A percentile compares a stretch with the other conserved stretches of the same genome.
Conservation (phyloP, 768 basidiomycete genomes). For the Leccinellum rugosiceps region DNA sequence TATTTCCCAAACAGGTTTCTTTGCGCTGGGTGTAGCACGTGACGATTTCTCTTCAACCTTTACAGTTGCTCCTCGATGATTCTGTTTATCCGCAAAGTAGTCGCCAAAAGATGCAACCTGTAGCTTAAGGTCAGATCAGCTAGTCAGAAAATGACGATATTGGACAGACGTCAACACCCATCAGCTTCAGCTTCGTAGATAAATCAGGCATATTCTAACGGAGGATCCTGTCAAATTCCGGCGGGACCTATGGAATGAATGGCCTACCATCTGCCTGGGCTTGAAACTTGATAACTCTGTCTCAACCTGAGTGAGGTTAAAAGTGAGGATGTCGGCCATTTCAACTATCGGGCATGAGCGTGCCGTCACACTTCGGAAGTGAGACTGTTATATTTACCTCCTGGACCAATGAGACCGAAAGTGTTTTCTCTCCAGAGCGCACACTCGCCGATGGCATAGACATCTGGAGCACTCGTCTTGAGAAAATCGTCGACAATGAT, state of each 20-base stretch:
- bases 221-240: background rate
- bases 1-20: background rate
- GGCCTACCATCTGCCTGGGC: slow-evolving; percentile 42
- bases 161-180: slow-evolving; percentile 50
- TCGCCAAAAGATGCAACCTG: slow-evolving; percentile 70
- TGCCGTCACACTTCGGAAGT: background rate
- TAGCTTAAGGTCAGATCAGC: background rate
- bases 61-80: slow-evolving; percentile 4
- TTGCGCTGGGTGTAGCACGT: background rate
- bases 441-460: slow-evolving; percentile 78
- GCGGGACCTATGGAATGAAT: background rate
- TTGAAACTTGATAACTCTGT: slow-evolving; percentile 39
- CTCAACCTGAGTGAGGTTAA: slow-evolving; percentile 62
- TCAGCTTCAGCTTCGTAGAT: slow-evolving; percentile 62
- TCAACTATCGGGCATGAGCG: slow-evolving; percentile 42
- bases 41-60: background rate
- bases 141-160: background rate
- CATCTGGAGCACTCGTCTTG: slow-evolving; percentile 52
- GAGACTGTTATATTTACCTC: slow-evolving; percentile 34
- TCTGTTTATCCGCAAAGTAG: slow-evolving; percentile 59
- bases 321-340: slow-evolving; percentile 74
- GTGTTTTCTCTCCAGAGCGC: slow-evolving; percentile 63
- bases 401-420: slow-evolving; percentile 77
- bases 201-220: slow-evolving; percentile 56
- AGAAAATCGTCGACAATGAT: slow-evolving; percentile 57